Conservation (phyloP, 208 protist species). For the Angomonas ambiguus region DNA sequence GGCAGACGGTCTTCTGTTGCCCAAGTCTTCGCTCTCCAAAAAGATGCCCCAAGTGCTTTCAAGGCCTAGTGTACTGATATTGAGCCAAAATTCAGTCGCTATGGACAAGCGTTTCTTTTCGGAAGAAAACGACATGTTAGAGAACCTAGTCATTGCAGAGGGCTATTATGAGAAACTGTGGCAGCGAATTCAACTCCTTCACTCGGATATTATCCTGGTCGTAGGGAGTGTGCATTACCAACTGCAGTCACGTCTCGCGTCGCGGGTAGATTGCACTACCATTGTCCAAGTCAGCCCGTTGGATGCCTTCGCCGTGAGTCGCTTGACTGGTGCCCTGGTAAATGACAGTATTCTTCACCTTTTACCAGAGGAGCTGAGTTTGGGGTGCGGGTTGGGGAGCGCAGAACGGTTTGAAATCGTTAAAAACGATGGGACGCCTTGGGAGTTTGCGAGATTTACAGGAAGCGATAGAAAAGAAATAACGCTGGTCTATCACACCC, state of each 20-base stretch:
- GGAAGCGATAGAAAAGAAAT: background rate
- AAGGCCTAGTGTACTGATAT: background rate
- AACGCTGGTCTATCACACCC: background rate
- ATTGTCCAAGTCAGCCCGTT: slow-evolving; percentile 48
- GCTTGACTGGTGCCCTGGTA: background rate
- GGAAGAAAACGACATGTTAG: background rate
- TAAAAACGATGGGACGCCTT: background rate
- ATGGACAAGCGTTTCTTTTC: background rate
- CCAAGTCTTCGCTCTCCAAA: background rate
- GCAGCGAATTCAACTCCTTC: slow-evolving; percentile 58
- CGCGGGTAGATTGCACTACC: slow-evolving; percentile 37
- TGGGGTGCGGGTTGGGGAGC: background rate
- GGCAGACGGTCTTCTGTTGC: background rate
- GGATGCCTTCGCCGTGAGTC: slow-evolving; percentile 15
- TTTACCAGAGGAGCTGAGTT: background rate
- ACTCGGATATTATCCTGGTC: slow-evolving; percentile 64
- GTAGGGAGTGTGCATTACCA: slow-evolving; percentile 78
- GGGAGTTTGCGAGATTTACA: background rate
- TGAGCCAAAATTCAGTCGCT: background rate
- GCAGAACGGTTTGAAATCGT: background rate
- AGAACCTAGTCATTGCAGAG: background rate
- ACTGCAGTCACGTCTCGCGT: slow-evolving; percentile 44
- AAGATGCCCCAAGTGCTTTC: background rate
- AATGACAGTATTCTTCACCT: background rate
- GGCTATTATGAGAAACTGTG: slow-evolving; percentile 33